A percentile compares a stretch with the other conserved stretches of the same genome.
Conservation (phyloP, 1,284 basidiomycete genomes). For the Leccinum subatratum region DNA sequence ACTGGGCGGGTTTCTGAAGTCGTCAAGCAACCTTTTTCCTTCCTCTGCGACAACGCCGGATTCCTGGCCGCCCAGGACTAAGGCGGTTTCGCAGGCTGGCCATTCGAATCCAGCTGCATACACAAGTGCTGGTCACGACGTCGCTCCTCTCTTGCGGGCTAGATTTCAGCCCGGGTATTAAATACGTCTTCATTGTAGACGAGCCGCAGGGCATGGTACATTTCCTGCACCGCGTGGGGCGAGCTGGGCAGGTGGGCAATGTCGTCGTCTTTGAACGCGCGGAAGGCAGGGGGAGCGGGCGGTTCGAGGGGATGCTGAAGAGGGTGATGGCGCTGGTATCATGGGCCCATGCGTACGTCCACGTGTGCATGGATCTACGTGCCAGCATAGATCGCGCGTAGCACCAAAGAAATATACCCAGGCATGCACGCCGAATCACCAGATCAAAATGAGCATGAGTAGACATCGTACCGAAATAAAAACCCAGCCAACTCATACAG, state of each 20-base stretch:
- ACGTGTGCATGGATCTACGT: too few relatives aligned
- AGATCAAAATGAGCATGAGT: too few relatives aligned
- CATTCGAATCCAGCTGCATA: conserved; percentile 26
- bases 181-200: conserved; percentile 80
- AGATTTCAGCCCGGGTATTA: conserved; percentile 74
- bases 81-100: conserved; percentile 4
- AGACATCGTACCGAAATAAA: too few relatives aligned
- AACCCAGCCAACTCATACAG: too few relatives aligned
- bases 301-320: conserved; percentile 46
- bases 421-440: too few relatives aligned
- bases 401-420: too few relatives aligned
- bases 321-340: conserved; percentile 40
- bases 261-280: conserved; percentile 69
- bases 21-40: conserved; percentile 4
- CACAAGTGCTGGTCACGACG: conserved; percentile 80
- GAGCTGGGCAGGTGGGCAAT: conserved; percentile 61
- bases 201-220: conserved; percentile 83
- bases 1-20: conserved; percentile 68
- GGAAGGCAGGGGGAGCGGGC: conserved; percentile 49
- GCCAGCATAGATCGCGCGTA: too few relatives aligned
- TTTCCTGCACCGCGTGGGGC: conserved; percentile 82
- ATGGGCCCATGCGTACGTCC: too few relatives aligned
- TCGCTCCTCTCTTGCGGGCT: conserved; percentile 87
- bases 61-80: conserved; percentile 14
- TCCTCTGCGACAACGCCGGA: not conserved